Base-by-base conservation (phyloP, 306 rosid species). In the Ceratonia siliqua region DNA sequence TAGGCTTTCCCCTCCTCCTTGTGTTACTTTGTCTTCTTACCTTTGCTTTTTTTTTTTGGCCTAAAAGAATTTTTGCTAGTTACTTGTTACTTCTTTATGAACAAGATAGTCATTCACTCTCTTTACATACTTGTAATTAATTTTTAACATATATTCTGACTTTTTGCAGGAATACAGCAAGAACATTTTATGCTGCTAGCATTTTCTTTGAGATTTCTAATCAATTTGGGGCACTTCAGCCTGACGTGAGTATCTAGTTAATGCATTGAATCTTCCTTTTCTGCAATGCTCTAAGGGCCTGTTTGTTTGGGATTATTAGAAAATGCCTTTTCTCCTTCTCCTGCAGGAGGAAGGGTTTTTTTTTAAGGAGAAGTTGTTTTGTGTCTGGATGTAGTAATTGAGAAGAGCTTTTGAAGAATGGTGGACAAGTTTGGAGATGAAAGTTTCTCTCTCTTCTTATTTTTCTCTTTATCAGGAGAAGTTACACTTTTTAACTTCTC, bases 171-270 rank as follows among this genome's bases (percentile, higher is more conserved):
- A 90, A 38, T 76, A 95, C 99, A 6, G 99, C 99, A n/a, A 95
- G 90, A 89, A 92, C 98, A 35, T 95, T 95, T 86, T 95, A 95
- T 71, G 99, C 99, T 65, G 99, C 99, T 53, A 92, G 98, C 91
- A 92, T 95, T 70, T 95, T 95, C 81, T 92, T 95, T 78, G 99
- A 95, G 89, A 89, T 95, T 82, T 72, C 90, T 76, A 86, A 91
- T 79, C 99, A 95, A 81, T 95, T 95, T 72, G 98, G 99, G 33
- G 54, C 38, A 25, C 83, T 89, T 78, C 97, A 79, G 75, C 97
- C 98, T 52, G 97, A 95, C 85, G 99, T 95, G 71, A 74, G 99
- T 89, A 80, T 76, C 81, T 70, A 53, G 46, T 53, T 35, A 70
- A 53, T 36, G 14, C 61, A 9, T 78, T 62, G 52, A 63, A 39